Conservation (phyloP, 1,284 basidiomycete genomes). For the Heterobasidion irregulare region DNA sequence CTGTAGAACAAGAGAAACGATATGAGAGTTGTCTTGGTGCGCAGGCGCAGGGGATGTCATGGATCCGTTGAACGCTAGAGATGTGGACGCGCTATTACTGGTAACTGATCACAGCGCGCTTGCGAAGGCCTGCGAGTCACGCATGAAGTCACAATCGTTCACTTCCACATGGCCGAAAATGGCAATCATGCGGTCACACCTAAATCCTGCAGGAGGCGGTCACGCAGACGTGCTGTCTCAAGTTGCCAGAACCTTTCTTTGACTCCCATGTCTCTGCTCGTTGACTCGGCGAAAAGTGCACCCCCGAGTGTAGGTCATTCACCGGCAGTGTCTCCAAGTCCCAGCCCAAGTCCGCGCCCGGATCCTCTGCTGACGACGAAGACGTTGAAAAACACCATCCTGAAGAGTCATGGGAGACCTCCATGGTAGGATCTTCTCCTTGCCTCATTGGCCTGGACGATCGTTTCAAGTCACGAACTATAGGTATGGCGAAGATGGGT, state of each 20-base stretch:
- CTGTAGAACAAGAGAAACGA: constrained; percentile 67
- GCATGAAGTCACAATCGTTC: too few species aligned
- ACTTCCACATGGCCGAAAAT: too few species aligned
- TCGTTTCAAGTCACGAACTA: neutral
- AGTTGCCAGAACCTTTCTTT: constrained; percentile 5
- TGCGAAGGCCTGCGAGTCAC: too few species aligned
- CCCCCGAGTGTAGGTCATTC: constrained; percentile 4
- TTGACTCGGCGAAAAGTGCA: neutral
- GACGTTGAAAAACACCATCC: constrained; percentile 64
- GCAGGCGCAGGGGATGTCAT: constrained; percentile 6
- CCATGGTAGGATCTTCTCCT: constrained; percentile 49
- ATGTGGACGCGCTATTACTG: neutral
- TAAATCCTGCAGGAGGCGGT: too few species aligned
- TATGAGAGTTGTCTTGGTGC: constrained; percentile 25
- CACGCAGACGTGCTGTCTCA: too few species aligned
- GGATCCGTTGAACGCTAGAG: neutral
- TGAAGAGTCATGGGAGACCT: constrained; percentile 77
- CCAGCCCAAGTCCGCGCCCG: constrained; percentile 3
- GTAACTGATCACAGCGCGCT: too few species aligned
- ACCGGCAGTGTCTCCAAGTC: constrained; percentile 6
- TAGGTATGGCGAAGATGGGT: constrained; percentile 74
- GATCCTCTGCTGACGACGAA: constrained; percentile 2
- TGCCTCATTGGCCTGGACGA: constrained; percentile 5
- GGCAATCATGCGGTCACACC: too few species aligned
- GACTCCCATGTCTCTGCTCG: neutral